These are phyloP conservation scores for Thielaviopsis cerberus DNA, from an alignment of 2,329 filamentous ascomycete species.

Conservation along the genomic window DNA sequence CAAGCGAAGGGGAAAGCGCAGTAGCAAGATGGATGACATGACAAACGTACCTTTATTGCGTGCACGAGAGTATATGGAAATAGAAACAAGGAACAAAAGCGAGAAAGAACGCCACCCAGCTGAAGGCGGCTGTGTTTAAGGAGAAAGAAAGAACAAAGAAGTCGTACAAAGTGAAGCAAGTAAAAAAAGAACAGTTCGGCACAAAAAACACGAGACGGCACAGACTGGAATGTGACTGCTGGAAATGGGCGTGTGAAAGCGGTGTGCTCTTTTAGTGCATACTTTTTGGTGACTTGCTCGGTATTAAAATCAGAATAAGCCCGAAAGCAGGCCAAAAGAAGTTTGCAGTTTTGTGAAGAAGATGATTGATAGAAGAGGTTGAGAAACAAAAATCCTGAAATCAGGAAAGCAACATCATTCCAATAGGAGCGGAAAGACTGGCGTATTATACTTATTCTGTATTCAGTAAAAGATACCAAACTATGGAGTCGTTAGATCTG, in stretches of 20 bases:
- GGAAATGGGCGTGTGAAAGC: background rate
- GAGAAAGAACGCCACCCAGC: background rate
- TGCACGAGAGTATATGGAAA: background rate
- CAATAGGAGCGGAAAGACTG: background rate
- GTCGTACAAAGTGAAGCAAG: no score
- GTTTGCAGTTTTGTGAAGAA: no score
- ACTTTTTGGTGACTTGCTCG: background rate
- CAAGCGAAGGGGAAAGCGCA: background rate
- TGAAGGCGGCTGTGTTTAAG: background rate
- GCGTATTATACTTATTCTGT: background rate
- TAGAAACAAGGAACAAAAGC: background rate
- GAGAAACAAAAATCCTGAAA: background rate
- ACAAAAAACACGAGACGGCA: background rate
- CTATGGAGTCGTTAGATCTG: background rate
- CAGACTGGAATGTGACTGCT: background rate
- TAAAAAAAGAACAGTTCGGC: no score
- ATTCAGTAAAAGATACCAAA: background rate
- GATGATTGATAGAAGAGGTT: no score
- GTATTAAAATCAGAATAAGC: background rate
- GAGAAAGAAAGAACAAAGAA: background rate
- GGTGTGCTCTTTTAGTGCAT: background rate
- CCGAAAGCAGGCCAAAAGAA: no score
- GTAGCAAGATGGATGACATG: background rate
- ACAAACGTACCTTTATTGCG: background rate
- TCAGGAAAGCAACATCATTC: background rate